phyloP scores from a whole-genome alignment of 306 rosid genomes.

The Canavalia gladiata region DNA sequence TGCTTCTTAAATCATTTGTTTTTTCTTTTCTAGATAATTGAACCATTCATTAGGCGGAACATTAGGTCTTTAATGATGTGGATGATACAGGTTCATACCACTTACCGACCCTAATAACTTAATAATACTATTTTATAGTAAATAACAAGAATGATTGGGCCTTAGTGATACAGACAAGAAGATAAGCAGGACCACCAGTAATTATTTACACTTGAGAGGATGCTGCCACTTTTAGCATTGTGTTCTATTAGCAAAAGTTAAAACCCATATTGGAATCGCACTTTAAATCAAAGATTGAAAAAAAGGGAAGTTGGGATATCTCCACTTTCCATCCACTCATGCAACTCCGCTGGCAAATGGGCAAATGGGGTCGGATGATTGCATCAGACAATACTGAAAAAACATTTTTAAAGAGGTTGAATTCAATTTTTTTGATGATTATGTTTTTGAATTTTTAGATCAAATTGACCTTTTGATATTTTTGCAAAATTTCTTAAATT shows the following conservation, averaged over 20 bases:
- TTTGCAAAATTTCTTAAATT: neutral
- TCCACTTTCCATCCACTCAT: slow-evolving; percentile 48
- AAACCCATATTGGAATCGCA: slow-evolving; percentile 42
- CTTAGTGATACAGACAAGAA: slow-evolving; percentile 8
- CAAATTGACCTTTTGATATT: neutral
- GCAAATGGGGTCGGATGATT: slow-evolving; percentile 32
- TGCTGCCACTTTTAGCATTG: slow-evolving; percentile 47
- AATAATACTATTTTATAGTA: slow-evolving; percentile 26
- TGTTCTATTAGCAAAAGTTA: slow-evolving; percentile 36
- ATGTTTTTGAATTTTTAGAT: slow-evolving; percentile 21
- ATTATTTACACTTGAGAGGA: slow-evolving; percentile 51
- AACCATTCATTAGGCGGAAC: slow-evolving; percentile 40
- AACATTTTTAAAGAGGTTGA: slow-evolving; percentile 15
- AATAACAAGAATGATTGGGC: slow-evolving; percentile 34
- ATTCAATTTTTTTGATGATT: slow-evolving; percentile 39
- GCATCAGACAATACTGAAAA: slow-evolving; percentile 16
- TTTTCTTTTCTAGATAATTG: slow-evolving; percentile 30
- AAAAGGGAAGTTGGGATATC: slow-evolving; percentile 7
- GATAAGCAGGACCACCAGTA: slow-evolving; percentile 37
- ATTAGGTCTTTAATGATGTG: slow-evolving; percentile 36
- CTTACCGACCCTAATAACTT: slow-evolving; percentile 39
- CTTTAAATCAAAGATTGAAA: slow-evolving; percentile 29
- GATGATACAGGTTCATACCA: slow-evolving; percentile 40
- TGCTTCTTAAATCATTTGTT: slow-evolving; percentile 34
- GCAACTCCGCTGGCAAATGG: slow-evolving; percentile 35